phyloP scores from a whole-genome alignment of 1,284 basidiomycete species.

The Ustilago curta region DNA sequence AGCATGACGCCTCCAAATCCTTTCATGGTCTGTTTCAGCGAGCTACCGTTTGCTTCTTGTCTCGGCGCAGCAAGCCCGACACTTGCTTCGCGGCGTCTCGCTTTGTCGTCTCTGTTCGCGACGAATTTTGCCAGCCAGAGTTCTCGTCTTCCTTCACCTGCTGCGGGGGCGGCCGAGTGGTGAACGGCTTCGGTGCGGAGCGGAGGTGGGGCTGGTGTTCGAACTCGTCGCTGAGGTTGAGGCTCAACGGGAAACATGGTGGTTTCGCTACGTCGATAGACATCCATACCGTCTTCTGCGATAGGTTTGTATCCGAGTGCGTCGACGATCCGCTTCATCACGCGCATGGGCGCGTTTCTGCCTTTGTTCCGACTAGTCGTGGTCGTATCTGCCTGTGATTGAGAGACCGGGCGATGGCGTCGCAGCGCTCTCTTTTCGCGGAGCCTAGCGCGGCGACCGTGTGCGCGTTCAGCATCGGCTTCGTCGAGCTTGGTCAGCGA shows the following conservation, averaged over 20 bases:
- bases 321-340: conserved; percentile 14
- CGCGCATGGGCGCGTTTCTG: conserved; percentile 4
- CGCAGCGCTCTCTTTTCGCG: conserved; percentile 26
- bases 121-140: conserved; percentile 38
- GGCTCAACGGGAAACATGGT: neutral
- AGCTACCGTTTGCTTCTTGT: conserved; percentile 1
- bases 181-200: conserved; percentile 17
- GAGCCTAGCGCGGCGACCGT: conserved; percentile 5
- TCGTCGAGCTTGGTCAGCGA: conserved; percentile 32
- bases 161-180: conserved; percentile 21
- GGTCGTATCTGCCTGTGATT: conserved; percentile 10
- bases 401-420: conserved; percentile 16
- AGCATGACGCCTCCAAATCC: conserved; percentile 24
- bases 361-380: conserved; percentile 1
- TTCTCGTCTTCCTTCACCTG: conserved; percentile 36
- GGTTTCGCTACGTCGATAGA: conserved; percentile 6
- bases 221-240: neutral
- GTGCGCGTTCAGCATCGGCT: conserved; percentile 22
- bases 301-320: conserved; percentile 31
- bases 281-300: conserved; percentile 17
- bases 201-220: conserved; percentile 18
- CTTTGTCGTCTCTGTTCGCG: conserved; percentile 18
- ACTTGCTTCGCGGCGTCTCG: neutral
- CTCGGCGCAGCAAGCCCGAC: neutral
- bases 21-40: conserved; percentile 16